Base-by-base conservation (phyloP, 495 filamentous ascomycete genomes). In the Tuber microsphaerosporum region DNA sequence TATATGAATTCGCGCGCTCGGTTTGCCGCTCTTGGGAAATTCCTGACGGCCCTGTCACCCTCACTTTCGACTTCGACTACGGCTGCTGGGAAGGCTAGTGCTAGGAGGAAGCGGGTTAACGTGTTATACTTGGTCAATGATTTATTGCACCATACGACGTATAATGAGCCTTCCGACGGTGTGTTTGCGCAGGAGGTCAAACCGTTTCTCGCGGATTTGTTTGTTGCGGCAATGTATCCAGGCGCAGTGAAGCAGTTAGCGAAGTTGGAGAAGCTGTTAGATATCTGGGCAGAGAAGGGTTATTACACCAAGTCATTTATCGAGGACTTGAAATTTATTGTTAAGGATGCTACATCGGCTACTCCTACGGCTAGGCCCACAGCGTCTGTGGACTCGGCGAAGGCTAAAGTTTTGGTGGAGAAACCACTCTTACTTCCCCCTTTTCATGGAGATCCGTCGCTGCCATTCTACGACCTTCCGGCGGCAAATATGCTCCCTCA, bases 81-180 rank as follows among this genome's bases (percentile, higher is more conserved):
- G 69, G 44, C 56, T 42, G 80, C 83, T 46, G 84, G 82, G 68
- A 84, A 84, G 71, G 82, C 88, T 9, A 93, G 92, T 26, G 85
- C 85, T 26, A 91, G 89, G 84, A 88, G 92, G 71, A 91, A 89
- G 80, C 87, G 90, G 14, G 87, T 97, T 44, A 91, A 94, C 84
- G 83, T 95, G 16, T 89, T 97, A 20, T 97, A 97, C 84, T 85
- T 97, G 61, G 78, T 96, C 71, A 93, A 91, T 83, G 94, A 97
- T 85, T 81, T 93, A 22, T 86, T 97, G n/a, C 89, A 94, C 82
- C 91, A 96, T 81, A 88, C 88, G 75, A 91, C 91, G 80, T 87
- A 88, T 81, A 90, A 92, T 71, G 83, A 84, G 43, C 84, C 83
- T 43, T 82, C 82, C 0, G 84, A 90, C 76, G 84, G 86, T 70